These are phyloP conservation scores for Neurospora sp. DNA, from an alignment of 495 filamentous ascomycete species.

Conservation along the genomic window DNA sequence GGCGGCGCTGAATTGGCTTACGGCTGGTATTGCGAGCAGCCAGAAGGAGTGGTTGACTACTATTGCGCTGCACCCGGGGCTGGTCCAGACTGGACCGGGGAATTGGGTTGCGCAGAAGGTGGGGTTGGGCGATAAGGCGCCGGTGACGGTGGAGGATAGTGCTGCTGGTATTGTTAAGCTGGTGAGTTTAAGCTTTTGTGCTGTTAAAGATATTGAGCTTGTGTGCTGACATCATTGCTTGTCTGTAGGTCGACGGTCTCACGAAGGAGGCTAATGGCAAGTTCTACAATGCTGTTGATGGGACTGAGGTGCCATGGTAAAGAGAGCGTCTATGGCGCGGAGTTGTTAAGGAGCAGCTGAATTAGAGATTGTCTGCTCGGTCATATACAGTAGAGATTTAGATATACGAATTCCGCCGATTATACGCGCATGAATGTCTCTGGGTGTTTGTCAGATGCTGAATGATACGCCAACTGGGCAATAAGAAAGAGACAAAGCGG, in stretches of 20 bases:
- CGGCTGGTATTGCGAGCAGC: background rate
- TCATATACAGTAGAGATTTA: background rate
- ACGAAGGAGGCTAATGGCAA: background rate
- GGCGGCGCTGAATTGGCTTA: slow-evolving; percentile 15
- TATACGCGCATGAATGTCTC: background rate
- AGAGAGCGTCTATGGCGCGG: background rate
- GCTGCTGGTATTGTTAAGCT: background rate
- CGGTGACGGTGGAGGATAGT: background rate
- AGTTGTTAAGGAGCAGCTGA: background rate
- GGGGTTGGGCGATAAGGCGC: background rate
- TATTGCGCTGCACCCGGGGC: background rate
- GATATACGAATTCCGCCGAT: background rate
- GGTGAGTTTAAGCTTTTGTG: background rate
- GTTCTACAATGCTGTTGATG: background rate
- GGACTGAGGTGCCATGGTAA: background rate
- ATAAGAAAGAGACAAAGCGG: background rate
- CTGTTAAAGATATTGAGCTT: background rate
- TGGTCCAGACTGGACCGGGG: background rate
- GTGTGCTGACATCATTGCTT: background rate
- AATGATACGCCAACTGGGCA: background rate
- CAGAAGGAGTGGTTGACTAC: background rate
- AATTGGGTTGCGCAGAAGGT: background rate
- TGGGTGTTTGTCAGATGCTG: background rate
- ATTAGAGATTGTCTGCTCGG: background rate
- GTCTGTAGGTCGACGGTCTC: background rate